Evolutionary conservation across 2,329 filamentous ascomycete species (phyloP), one percentile per base, ranked within the genome.

Genomic region (Ascochyta rabiei): DNA sequence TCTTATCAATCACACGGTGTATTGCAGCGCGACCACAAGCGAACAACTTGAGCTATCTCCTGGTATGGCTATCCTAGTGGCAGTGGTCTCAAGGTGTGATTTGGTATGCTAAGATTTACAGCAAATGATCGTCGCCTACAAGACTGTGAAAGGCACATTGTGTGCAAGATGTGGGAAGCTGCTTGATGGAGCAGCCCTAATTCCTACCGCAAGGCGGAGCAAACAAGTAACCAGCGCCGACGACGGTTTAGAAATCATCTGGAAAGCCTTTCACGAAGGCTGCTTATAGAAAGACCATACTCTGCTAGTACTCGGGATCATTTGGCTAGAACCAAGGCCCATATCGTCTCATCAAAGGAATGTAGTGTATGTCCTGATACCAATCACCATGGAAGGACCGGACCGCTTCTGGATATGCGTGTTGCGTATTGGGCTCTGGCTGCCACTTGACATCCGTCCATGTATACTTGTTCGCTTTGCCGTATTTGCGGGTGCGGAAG

Each of bases 111-210:
- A 44, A 61, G 15, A 26, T 33, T 28, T 33, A 26, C 52, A 76
- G 74, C 67, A 75, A 53, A 76, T 76, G 74, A 73, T 76, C 56
- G 66, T 66, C 28, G 69, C 73, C n/a, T 76, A 75, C 55, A 75
- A 70, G 41, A 67, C 60, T 10, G 58, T 70, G 23, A 69, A 68
- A 53, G 63, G 59, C 34, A 61, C 53, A 15, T 59, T 53, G 4
- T 76, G 74, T 57, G 66, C 64, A 12, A 74, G 71, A 59, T 76
- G 74, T 52, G 53, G 43, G 3, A 68, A 64, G 26, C 34, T 72
- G 16, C 60, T 73, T 9, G 73, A 76, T 44, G 43, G 50, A 8
- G 41, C 61, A 6, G 60, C 58, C 9, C 33, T 70, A 16, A 64
- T 50, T 9, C 67, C 74, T 2, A 63, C 67, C 0, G 74, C 72